phyloP scores from a whole-genome alignment of 305 asterid species.

The Solanum hybrid region DNA sequence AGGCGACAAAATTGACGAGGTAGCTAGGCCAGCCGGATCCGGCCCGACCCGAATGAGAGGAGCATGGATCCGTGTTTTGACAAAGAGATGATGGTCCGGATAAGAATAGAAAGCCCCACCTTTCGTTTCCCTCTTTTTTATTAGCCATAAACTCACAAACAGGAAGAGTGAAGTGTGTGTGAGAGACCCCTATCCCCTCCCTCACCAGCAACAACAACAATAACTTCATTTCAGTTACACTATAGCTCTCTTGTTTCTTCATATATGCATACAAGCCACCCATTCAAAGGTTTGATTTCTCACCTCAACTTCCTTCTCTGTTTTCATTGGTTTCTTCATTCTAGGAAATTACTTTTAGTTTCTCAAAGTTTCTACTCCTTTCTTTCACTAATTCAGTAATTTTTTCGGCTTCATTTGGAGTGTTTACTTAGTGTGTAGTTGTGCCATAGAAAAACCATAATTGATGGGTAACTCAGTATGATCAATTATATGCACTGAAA shows the following conservation, averaged over 20 bases:
- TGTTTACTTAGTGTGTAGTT: neutral
- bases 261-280: neutral
- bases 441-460: neutral
- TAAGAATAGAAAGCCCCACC: constrained; percentile 55
- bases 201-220: neutral
- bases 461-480: neutral
- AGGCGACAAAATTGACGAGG: neutral
- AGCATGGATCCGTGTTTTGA: neutral
- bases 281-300: neutral
- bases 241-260: neutral
- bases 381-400: neutral
- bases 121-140: constrained; percentile 33
- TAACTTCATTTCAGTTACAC: neutral
- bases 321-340: constrained; percentile 4
- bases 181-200: neutral
- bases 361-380: neutral
- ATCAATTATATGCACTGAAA: neutral
- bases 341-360: neutral
- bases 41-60: neutral
- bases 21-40: neutral
- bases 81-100: constrained; percentile 28
- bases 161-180: neutral
- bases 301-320: neutral
- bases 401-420: neutral
- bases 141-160: constrained; percentile 9